Base-by-base conservation (phyloP, 1,284 basidiomycete species). In the Cutaneotrichosporon sp. region DNA sequence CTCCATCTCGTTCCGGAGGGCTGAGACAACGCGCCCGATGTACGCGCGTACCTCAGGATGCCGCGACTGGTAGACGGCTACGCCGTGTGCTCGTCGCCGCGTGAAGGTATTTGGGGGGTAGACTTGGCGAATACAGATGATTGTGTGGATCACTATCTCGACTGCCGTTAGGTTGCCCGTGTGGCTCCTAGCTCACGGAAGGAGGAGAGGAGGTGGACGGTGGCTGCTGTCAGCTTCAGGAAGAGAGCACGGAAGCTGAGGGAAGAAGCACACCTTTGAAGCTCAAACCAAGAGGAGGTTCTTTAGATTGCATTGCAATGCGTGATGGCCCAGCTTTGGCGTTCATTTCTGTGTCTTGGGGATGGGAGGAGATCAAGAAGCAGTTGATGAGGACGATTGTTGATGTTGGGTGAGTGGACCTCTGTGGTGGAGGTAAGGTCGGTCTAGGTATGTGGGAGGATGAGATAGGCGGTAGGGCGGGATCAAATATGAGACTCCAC, bases 131-230 rank as follows among this genome's bases (percentile, higher is more conserved):
- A 94, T 86, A 72, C 91, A 95, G 1, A 98, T 84, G 63, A 98
- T 91, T 1, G 89, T 89, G 75, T 97, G 94, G 62, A 97, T 87
- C 2, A 91, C 90, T 25, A 95, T 90, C 77, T 98, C 95, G 69
- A 98, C 92, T 95, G 47, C 7, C 18, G 49, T 49, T 24, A 58
- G 38, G 25, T n/a, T n/a, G n/a, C n/a, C n/a, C n/a, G n/a, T 50
- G 18, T 10, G 20, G 18, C 13, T 7, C 16, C 18, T 34, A 51
- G 38, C 24, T 36, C 54, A 78, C 76, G 65, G 59, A 77, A 74
- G 0, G 75, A 74, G 8, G 74, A 67, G n/a, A 77, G 54, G 2
- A 70, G 68, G 22, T 75, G 68, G 27, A 65, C 72, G n/a, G 71
- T 76, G 34, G 75, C 75, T 77, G 62, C 27, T 36, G 53, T 62